A percentile compares a stretch with the other conserved stretches of the same genome.
These are phyloP conservation scores for Staphylotrichum tortipilum DNA, from an alignment of 495 filamentous ascomycete species.

Conservation along the genomic window DNA sequence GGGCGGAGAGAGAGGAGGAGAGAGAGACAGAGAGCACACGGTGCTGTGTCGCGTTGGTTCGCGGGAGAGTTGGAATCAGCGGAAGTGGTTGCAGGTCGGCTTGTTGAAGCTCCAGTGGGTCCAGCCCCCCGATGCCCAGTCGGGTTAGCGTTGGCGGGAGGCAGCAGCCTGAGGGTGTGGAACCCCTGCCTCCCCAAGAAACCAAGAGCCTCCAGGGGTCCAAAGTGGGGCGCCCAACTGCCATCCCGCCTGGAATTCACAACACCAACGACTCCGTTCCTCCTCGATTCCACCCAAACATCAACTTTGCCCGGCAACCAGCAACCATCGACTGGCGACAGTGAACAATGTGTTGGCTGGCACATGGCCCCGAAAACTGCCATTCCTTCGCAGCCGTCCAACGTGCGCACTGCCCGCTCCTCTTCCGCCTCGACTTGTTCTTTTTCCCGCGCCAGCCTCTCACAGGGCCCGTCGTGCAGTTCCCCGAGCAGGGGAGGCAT, in stretches of 20 bases:
- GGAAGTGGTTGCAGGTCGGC: slow-evolving; percentile 4
- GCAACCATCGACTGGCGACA: too few species aligned
- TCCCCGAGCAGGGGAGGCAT: neutral
- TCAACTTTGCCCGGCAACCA: too few species aligned
- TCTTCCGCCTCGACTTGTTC: neutral
- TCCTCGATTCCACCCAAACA: too few species aligned
- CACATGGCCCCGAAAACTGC: too few species aligned
- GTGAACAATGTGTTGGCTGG: too few species aligned
- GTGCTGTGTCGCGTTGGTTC: neutral
- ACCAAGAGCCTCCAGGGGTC: neutral
- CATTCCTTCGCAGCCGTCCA: too few species aligned
- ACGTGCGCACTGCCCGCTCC: too few species aligned
- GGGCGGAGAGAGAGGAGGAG: neutral
- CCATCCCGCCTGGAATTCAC: neutral
- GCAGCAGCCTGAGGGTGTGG: neutral
- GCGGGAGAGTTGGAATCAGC: neutral
- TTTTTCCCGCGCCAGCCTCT: neutral
- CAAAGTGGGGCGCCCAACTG: too few species aligned
- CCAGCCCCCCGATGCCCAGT: neutral
- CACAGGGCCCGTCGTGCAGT: slow-evolving; percentile 1
- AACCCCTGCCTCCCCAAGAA: neutral
- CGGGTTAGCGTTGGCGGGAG: neutral
- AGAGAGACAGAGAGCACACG: neutral
- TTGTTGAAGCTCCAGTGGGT: neutral
- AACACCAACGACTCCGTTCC: too few species aligned